These are phyloP conservation scores for Tricholomella constricta DNA, from an alignment of 768 basidiomycete genomes.

Conservation along the genomic window DNA sequence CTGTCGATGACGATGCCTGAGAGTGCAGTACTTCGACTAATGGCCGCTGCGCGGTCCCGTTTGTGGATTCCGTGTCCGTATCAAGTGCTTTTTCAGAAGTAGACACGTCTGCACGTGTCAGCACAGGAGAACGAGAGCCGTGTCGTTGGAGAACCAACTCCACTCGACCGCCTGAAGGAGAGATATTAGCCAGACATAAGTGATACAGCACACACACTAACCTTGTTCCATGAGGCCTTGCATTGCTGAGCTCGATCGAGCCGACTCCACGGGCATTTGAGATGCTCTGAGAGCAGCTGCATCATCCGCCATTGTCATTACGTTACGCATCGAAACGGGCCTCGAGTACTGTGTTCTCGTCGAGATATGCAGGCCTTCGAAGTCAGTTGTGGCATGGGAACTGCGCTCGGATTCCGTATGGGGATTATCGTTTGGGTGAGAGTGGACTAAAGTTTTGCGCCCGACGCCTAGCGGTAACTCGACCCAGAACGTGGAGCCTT, in stretches of 20 bases:
- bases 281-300: conserved; percentile 30
- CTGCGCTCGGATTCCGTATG: conserved; percentile 19
- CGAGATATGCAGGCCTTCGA: conserved; percentile 22
- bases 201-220: conserved; percentile 17
- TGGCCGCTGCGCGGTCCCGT: neutral
- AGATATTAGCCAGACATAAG: neutral
- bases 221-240: conserved; percentile 71
- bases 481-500: conserved; percentile 90
- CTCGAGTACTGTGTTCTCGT: conserved; percentile 17
- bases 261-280: conserved; percentile 25
- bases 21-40: conserved; percentile 2
- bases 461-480: conserved; percentile 80
- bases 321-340: conserved; percentile 22
- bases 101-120: neutral
- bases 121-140: conserved; percentile 32
- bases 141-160: conserved; percentile 51
- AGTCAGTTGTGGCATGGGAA: conserved; percentile 15
- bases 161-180: conserved; percentile 51
- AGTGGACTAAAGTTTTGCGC: conserved; percentile 41
- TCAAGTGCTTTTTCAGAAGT: conserved; percentile 1
- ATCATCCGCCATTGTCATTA: conserved; percentile 30
- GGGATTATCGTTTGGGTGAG: conserved; percentile 18
- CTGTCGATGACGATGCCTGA: conserved; percentile 4
- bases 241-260: conserved; percentile 48
- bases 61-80: neutral